Conservation (phyloP, 495 filamentous ascomycete genomes). For the Trichoderma erinaceum region DNA sequence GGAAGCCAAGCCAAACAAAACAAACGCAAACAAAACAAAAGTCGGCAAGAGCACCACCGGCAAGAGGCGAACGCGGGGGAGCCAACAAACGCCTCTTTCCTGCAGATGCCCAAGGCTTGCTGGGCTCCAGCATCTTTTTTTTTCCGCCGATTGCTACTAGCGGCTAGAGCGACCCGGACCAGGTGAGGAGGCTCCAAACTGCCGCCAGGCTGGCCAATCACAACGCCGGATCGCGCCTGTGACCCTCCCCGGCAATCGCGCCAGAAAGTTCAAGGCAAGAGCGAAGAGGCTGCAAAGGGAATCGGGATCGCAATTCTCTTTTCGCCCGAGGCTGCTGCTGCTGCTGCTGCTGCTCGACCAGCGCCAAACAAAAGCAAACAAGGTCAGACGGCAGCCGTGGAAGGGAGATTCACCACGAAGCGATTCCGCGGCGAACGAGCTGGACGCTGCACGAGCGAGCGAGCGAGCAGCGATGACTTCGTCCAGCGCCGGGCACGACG, state of each 20-base stretch:
- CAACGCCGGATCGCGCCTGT: slow-evolving; percentile 7
- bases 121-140: background rate
- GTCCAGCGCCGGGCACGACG: slow-evolving; percentile 14
- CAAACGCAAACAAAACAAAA: slow-evolving; percentile 8
- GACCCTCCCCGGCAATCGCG: slow-evolving; percentile 14
- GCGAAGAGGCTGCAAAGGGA: background rate
- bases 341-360: background rate
- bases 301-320: background rate
- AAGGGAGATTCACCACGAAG: background rate
- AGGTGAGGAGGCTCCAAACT: slow-evolving; percentile 7
- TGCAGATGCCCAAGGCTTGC: background rate
- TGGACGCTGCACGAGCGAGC: background rate
- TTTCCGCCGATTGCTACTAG: background rate
- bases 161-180: slow-evolving; percentile 9
- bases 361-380: background rate
- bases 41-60: background rate
- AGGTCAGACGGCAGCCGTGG: background rate
- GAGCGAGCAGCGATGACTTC: slow-evolving; percentile 19
- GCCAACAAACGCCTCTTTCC: background rate
- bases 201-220: slow-evolving; percentile 1
- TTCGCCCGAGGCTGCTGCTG: background rate
- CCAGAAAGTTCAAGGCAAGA: slow-evolving; percentile 4
- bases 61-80: slow-evolving; percentile 8
- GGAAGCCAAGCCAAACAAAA: background rate
- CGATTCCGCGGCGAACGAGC: slow-evolving; percentile 17